Evolutionary conservation across 192 early-diverging fungal species (phyloP), one percentile per base, ranked within the genome.

Genomic region (Umbelopsis isabellina): DNA sequence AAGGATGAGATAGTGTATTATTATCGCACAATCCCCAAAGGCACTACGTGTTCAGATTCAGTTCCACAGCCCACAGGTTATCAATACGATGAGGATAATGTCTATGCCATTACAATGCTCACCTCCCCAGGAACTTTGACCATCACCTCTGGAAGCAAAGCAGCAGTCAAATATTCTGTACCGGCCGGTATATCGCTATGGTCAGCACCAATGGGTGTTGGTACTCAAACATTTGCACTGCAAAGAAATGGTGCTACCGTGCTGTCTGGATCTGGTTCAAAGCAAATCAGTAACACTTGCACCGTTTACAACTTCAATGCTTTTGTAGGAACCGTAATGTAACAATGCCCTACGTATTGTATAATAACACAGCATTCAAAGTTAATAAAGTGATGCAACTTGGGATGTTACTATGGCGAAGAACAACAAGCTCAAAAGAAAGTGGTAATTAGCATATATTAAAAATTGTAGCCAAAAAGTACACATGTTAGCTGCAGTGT

Each of bases 1-100:
- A 61, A 61, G 18, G 55, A 61, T 16, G 55, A 61, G 25, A 61
- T 61, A n/a, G 55, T 61, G 13, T 61, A 61, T 16, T 61, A 61
- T 33, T 61, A 61, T 30, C 25, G 55, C 9, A n/a, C 33, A 13
- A 35, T 61, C 27, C 55, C 55, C 10, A 61, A 61, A 18, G 55
- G 33, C 33, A 61, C 55, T 12, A 61, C 30, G 0, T 61, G 55
- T 6, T 41, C 27, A 61, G 55, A 25, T 35, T 16, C 25, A 30
- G 33, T 35, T 2, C 15, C 25, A 61, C 55, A 25, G 4, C 55
- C 55, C 4, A 61, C 55, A 18, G 55, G 55, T 6, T 12, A 30
- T 35, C 27, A 61, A 25, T 33, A 37, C 16, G 55, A 35, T 22
- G 55, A 35, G 0, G 55, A 61, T n/a, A 61, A 35, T 18, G 55